A percentile compares a stretch with the other conserved stretches of the same genome.
phyloP scores from a whole-genome alignment of 2,329 filamentous ascomycete species.

The Ambrosiella cleistominuta region DNA sequence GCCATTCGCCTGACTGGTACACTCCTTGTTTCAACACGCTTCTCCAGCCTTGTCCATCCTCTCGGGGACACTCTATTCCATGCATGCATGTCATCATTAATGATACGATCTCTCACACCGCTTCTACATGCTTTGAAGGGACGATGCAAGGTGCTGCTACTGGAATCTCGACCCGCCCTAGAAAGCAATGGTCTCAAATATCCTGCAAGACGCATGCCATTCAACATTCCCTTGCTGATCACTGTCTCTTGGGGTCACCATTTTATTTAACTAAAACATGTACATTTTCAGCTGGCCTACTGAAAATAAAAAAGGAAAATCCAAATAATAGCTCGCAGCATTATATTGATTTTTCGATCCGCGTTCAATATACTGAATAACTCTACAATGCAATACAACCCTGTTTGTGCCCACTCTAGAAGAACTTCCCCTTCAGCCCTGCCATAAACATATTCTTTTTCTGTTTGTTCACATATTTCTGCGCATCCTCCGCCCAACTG shows the following conservation, averaged over 20 bases:
- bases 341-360: no score
- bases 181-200: background rate
- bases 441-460: conserved; percentile 73
- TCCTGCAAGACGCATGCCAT: no score
- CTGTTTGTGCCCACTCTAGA: background rate
- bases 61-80: background rate
- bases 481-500: conserved; percentile 74
- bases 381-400: no score
- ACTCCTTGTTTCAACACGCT: background rate
- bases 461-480: conserved; percentile 71
- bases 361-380: no score
- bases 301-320: no score
- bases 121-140: background rate
- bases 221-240: no score
- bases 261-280: no score
- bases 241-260: no score
- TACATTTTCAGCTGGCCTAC: no score
- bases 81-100: background rate
- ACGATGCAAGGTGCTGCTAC: background rate
- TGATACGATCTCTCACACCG: background rate
- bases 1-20: no score
- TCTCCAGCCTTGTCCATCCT: background rate
- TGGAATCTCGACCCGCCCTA: background rate
- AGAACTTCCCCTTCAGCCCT: conserved; percentile 42
- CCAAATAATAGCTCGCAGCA: no score